A percentile compares a stretch with the other conserved stretches of the same genome.
Evolutionary conservation across 176 grass and related monocot genomes (phyloP).

Genomic region (Carex parvula): DNA sequence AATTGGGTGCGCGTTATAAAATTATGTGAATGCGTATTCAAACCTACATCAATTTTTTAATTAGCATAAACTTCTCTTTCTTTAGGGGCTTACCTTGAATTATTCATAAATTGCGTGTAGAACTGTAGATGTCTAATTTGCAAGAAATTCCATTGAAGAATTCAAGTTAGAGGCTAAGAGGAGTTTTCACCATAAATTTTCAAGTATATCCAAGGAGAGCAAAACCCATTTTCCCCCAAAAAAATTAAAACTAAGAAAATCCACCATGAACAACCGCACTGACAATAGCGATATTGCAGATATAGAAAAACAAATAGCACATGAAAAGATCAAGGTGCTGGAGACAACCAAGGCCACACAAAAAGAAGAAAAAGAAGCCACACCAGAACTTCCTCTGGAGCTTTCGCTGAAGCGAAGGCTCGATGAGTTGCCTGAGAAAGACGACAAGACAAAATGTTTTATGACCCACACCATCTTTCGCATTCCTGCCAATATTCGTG

Average conservation of each 20-base stretch:
- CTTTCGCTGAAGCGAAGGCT: background rate
- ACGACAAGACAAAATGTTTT: no score
- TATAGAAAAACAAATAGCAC: slow-evolving; percentile 4
- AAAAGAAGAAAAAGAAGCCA: background rate
- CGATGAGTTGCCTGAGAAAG: slow-evolving; percentile 1
- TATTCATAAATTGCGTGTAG: background rate
- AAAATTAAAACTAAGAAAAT: no score
- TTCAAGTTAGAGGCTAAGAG: background rate
- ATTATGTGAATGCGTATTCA: background rate
- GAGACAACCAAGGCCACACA: background rate
- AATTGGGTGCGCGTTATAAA: background rate
- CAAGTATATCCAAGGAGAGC: background rate
- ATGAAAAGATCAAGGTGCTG: background rate
- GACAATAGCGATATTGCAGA: background rate
- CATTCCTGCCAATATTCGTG: background rate
- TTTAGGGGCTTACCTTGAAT: background rate
- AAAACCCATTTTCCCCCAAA: background rate
- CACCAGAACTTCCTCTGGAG: background rate
- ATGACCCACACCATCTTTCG: background rate
- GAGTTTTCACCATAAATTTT: background rate
- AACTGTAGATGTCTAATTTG: background rate
- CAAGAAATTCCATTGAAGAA: background rate
- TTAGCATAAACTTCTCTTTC: background rate
- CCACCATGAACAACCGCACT: background rate
- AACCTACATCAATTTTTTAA: background rate